Percentiles rank a stretch among this genome's conserved stretches.
Evolutionary conservation across 2,329 filamentous ascomycete genomes (phyloP).

Genomic region (Penicillium sumatraense): DNA sequence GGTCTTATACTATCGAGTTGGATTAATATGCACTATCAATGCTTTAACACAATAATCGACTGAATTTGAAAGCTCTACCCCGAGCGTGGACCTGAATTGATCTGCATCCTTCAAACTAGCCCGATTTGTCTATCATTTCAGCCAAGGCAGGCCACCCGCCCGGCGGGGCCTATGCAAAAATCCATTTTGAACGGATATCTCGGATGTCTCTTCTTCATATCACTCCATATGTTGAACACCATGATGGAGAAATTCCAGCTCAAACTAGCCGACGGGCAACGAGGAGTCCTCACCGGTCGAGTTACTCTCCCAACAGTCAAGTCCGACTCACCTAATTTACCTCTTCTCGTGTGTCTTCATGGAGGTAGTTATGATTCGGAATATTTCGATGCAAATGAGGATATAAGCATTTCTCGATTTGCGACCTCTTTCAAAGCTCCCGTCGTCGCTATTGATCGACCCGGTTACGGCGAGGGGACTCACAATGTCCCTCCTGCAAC

Average conservation of each 20-base stretch:
- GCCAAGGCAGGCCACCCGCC: too few relatives aligned
- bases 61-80: too few relatives aligned
- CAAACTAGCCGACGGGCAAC: neutral
- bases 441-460: constrained; percentile 9
- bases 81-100: too few relatives aligned
- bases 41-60: too few relatives aligned
- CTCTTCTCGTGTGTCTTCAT: constrained; percentile 15
- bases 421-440: constrained; percentile 1
- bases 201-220: too few relatives aligned
- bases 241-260: neutral
- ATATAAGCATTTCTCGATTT: constrained; percentile 5
- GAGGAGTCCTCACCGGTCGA: neutral
- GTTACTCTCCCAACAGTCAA: neutral
- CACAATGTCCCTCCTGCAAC: neutral
- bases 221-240: too few relatives aligned
- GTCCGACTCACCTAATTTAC: neutral
- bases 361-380: constrained; percentile 14
- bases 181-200: too few relatives aligned
- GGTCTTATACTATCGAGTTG: too few relatives aligned
- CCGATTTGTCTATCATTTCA: too few relatives aligned
- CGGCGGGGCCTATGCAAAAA: too few relatives aligned
- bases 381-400: constrained; percentile 12
- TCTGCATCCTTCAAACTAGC: too few relatives aligned
- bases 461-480: constrained; percentile 10
- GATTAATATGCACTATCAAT: too few relatives aligned